Evolutionary conservation across 352 stramenopile species (phyloP), one percentile per base, ranked within the genome.

Genomic region (Phytophthora colocasiae): DNA sequence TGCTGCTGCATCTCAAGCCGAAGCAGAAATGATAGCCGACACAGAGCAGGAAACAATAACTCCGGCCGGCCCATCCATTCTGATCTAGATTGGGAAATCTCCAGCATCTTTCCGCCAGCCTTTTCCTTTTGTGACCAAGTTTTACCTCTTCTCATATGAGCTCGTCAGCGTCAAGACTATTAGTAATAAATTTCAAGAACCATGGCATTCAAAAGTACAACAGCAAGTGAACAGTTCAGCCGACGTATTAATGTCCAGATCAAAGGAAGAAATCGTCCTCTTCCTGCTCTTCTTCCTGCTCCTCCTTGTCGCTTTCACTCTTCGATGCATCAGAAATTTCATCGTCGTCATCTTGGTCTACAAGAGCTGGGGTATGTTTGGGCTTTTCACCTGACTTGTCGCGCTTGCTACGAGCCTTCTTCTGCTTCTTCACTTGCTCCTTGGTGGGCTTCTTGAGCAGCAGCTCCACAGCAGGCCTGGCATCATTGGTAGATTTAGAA

Each of bases 211-310:
- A 34, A 63, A 38, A 47, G 29, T 61, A 40, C 24, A 24, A 47
- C n/a, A 27, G 51, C 32, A 6, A 45, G 32, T 15, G 51, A 52
- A 26, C 12, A 11, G 10, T 12, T 39, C 34, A 36, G 9, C 1
- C 7, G 14, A 34, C 27, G n/a, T 45, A 27, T 39, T 40, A 59
- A 49, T 63, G 31, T 4, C 40, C 43, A 57, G 27, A 50, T 83
- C 69, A 92, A 61, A 91, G 60, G 53, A 92, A 93, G 62, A 91
- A 91, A 41, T 93, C 84, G 24, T 92, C 82, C 12, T 76, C 75
- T 17, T 89, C 80, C 39, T 87, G 76, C 11, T 75, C 70, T 8
- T 78, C 69, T 2, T 75, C 61, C 6, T 62, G 60, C 7, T 72
- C 53, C 4, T 71, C 50, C 6, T 63, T 71, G 6, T 63, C 68